phyloP scores from a whole-genome alignment of 2,329 filamentous ascomycete genomes.

The Ceratocystis lukuohia region DNA sequence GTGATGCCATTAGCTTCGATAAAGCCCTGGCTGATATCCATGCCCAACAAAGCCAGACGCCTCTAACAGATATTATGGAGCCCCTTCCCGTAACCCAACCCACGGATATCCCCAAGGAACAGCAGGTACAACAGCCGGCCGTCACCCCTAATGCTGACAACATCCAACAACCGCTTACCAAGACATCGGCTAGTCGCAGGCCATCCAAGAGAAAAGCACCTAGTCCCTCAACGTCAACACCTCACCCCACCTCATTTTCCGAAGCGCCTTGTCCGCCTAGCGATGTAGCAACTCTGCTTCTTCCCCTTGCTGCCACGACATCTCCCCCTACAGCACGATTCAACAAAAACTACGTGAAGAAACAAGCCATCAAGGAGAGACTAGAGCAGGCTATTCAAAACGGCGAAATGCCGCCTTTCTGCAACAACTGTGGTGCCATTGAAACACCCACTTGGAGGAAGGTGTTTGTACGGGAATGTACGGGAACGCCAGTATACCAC shows the following conservation, averaged over 20 bases:
- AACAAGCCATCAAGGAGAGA: slow-evolving; percentile 45
- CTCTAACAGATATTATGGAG: neutral
- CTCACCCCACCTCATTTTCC: slow-evolving; percentile 30
- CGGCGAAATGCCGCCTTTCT: slow-evolving; percentile 78
- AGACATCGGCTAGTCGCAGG: neutral
- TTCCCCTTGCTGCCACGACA: slow-evolving; percentile 25
- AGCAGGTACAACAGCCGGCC: neutral
- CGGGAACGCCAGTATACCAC: slow-evolving; percentile 55
- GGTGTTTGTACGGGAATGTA: slow-evolving; percentile 66
- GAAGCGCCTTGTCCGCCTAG: slow-evolving; percentile 33
- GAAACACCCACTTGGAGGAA: slow-evolving; percentile 95
- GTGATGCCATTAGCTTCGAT: slow-evolving; percentile 13
- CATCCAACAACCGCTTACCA: neutral
- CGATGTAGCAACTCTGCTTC: slow-evolving; percentile 28
- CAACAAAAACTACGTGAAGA: slow-evolving; percentile 52
- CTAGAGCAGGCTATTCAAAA: slow-evolving; percentile 53
- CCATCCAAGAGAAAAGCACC: slow-evolving; percentile 9
- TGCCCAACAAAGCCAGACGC: neutral
- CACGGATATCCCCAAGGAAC: neutral
- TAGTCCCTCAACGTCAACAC: slow-evolving; percentile 26
- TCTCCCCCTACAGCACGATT: slow-evolving; percentile 31
- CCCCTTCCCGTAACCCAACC: neutral
- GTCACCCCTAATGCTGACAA: neutral
- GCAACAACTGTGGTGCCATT: slow-evolving; percentile 84
- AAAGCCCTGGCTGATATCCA: slow-evolving; percentile 12